Conservation (phyloP, 805 yeast species). For the Spathaspora arborariae region DNA sequence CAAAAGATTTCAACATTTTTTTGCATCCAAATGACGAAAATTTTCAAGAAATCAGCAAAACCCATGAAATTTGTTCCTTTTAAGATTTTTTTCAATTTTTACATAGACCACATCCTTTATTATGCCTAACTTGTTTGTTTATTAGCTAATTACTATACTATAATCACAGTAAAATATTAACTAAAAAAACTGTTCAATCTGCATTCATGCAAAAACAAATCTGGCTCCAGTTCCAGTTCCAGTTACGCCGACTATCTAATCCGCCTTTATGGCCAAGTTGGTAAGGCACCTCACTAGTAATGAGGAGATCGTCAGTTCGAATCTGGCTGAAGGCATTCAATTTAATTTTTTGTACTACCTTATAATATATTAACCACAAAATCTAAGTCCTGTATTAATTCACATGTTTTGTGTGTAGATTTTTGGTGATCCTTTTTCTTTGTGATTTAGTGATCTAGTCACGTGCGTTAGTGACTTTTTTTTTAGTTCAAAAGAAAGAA, state of each 20-base stretch:
- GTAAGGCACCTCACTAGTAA: slow-evolving; percentile 41
- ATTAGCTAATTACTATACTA: not conserved
- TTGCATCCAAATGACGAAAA: not conserved
- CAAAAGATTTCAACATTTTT: not conserved
- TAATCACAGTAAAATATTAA: not conserved
- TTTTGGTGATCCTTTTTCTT: not conserved
- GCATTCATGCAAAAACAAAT: too few relatives aligned
- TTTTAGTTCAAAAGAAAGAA: not conserved
- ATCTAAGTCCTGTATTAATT: not conserved
- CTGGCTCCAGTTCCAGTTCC: too few relatives aligned
- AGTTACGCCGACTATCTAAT: not conserved
- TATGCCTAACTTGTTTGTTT: not conserved
- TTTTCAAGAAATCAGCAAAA: too few relatives aligned
- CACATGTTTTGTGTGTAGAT: not conserved
- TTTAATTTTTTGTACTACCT: slow-evolving; percentile 10
- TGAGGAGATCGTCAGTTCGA: slow-evolving; percentile 40
- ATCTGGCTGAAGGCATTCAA: slow-evolving; percentile 28
- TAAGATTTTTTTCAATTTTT: too few relatives aligned
- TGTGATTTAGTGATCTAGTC: not conserved
- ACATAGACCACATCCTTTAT: not conserved
- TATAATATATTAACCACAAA: not conserved
- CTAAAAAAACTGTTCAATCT: too few relatives aligned
- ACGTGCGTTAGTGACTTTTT: not conserved
- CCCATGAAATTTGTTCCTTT: not conserved
- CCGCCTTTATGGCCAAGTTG: slow-evolving; percentile 38